A percentile compares a stretch with the other conserved stretches of the same genome.
Conservation (phyloP, 768 basidiomycete genomes). For the Lactarius deliciosus region DNA sequence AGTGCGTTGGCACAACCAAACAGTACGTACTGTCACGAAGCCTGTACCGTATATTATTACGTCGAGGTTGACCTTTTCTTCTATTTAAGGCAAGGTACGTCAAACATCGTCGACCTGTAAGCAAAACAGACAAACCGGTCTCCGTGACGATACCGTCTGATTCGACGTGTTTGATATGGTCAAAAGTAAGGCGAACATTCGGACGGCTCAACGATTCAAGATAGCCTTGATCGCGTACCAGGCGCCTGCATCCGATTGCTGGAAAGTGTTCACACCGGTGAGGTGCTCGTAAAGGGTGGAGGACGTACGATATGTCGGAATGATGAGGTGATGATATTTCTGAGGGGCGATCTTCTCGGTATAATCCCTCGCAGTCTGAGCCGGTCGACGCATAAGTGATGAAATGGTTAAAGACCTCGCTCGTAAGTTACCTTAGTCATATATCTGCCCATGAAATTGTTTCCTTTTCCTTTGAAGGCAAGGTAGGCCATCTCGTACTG, state of each 20-base stretch:
- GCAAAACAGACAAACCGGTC: conserved; percentile 29
- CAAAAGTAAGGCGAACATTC: conserved; percentile 52
- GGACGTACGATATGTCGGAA: conserved; percentile 51
- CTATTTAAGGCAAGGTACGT: conserved; percentile 26
- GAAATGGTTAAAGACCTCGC: background rate
- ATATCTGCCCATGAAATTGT: conserved; percentile 2
- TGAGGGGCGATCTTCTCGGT: conserved; percentile 46
- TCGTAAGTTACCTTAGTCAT: background rate
- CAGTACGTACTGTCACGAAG: conserved; percentile 43
- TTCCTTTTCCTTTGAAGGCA: conserved; percentile 11
- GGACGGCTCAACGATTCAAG: conserved; percentile 49
- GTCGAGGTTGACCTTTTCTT: conserved; percentile 49
- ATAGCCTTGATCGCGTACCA: conserved; percentile 59
- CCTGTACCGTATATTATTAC: conserved; percentile 60
- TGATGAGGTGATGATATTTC: conserved; percentile 35
- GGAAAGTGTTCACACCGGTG: background rate
- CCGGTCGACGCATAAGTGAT: background rate
- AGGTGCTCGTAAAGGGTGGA: background rate
- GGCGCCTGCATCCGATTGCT: conserved; percentile 62
- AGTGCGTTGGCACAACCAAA: conserved; percentile 9
- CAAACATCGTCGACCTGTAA: background rate
- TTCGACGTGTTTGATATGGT: conserved; percentile 47
- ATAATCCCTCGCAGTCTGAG: conserved; percentile 43
- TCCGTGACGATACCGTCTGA: conserved; percentile 50
- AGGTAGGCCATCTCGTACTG: conserved; percentile 6